phyloP scores from a whole-genome alignment of 192 early-diverging fungal species.

The Radiomyces spectabilis region DNA sequence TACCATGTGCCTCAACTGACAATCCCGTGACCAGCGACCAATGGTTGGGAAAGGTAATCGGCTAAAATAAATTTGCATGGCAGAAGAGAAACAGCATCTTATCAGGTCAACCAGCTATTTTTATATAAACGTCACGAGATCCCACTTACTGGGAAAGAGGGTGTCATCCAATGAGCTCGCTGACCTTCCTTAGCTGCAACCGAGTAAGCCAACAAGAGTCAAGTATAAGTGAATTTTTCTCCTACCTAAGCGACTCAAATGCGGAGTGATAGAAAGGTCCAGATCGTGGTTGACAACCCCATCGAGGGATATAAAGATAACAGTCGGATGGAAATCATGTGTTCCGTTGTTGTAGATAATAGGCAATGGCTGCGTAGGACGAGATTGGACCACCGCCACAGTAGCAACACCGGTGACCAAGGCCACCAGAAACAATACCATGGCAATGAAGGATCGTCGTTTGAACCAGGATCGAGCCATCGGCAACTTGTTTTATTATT shows the following conservation, averaged over 20 bases:
- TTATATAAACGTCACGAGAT: background rate
- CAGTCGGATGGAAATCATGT: constrained; percentile 54
- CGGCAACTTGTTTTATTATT: too few species aligned
- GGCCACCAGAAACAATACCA: too few species aligned
- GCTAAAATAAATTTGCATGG: constrained; percentile 15
- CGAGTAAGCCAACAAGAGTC: background rate
- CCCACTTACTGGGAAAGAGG: constrained; percentile 55
- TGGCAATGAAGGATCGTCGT: too few species aligned
- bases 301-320: constrained; percentile 82
- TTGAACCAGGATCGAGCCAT: too few species aligned
- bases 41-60: constrained; percentile 90
- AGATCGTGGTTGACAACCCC: constrained; percentile 83
- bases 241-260: constrained; percentile 54
- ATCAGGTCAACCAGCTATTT: background rate
- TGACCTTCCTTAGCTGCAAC: constrained; percentile 38
- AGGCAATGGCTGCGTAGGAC: too few species aligned
- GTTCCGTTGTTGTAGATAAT: constrained; percentile 61
- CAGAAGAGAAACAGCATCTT: background rate
- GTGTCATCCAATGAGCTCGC: constrained; percentile 55
- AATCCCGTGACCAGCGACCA: constrained; percentile 85
- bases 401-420: too few species aligned
- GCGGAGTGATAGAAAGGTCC: constrained; percentile 65
- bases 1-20: constrained; percentile 89
- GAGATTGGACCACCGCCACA: too few species aligned
- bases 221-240: constrained; percentile 24